Percentiles rank a stretch among this genome's conserved stretches.
phyloP scores from a whole-genome alignment of 2,329 filamentous ascomycete genomes.

The Beauveria bassiana region DNA sequence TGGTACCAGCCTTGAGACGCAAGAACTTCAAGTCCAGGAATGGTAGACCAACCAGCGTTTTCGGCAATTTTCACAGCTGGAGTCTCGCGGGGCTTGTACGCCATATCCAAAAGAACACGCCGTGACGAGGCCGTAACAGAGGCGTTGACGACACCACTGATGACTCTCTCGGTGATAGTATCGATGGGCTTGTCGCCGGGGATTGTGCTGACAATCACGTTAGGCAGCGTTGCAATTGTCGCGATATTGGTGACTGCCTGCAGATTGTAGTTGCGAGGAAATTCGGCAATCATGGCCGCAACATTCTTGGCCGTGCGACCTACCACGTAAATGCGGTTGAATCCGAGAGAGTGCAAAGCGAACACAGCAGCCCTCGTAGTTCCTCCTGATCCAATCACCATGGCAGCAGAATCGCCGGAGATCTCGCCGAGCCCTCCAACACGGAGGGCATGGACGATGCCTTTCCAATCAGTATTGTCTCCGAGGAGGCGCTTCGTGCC shows the following conservation, averaged over 20 bases:
- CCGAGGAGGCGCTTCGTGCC: constrained; percentile 57
- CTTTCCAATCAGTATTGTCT: constrained; percentile 93
- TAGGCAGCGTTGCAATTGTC: constrained; percentile 41
- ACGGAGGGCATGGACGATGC: constrained; percentile 75
- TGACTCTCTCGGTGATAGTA: constrained; percentile 54
- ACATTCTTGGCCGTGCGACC: constrained; percentile 69
- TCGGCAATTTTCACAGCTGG: constrained; percentile 77
- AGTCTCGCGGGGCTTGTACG: constrained; percentile 83
- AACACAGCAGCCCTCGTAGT: constrained; percentile 89
- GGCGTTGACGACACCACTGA: constrained; percentile 45
- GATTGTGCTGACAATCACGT: constrained; percentile 81
- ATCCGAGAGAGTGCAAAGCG: constrained; percentile 75
- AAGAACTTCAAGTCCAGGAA: constrained; percentile 83
- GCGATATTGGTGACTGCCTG: constrained; percentile 50
- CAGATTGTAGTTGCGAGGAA: constrained; percentile 67
- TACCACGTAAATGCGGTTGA: constrained; percentile 77
- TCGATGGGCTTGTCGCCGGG: constrained; percentile 85
- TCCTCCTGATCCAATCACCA: constrained; percentile 86
- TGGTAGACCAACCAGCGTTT: constrained; percentile 65
- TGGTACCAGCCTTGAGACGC: constrained; percentile 86
- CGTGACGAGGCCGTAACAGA: constrained; percentile 28
- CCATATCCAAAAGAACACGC: constrained; percentile 82
- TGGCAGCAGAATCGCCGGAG: constrained; percentile 40
- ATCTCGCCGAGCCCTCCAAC: constrained; percentile 52
- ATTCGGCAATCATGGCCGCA: constrained; percentile 57